Conservation (phyloP, 441 rosid genomes). For the Mallotus japonicus region DNA sequence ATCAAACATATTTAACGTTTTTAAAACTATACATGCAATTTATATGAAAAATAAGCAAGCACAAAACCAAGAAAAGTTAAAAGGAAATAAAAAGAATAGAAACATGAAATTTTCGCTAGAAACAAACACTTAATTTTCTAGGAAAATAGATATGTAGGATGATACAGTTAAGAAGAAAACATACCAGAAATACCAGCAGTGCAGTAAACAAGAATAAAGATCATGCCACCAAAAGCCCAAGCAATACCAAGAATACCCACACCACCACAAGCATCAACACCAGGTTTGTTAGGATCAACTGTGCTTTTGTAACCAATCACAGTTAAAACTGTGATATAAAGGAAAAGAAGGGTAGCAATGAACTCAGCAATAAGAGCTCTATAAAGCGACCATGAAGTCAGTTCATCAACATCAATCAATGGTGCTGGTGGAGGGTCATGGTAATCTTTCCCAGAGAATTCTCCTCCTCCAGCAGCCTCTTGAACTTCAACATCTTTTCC, state of each 20-base stretch:
- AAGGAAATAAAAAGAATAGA: background rate
- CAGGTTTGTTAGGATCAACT: conserved; percentile 31
- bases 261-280: conserved; percentile 55
- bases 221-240: conserved; percentile 98
- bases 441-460: conserved; percentile 57
- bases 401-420: conserved; percentile 45
- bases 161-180: background rate
- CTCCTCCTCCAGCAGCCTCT: conserved; percentile 34
- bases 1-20: too few relatives aligned
- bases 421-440: conserved; percentile 88
- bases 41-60: background rate
- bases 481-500: conserved; percentile 52
- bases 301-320: conserved; percentile 72
- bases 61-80: background rate
- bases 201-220: conserved; percentile 81
- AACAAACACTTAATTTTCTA: background rate
- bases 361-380: conserved; percentile 83
- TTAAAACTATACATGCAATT: too few relatives aligned
- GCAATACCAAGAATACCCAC: conserved; percentile 87
- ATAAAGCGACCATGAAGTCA: conserved; percentile 72
- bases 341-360: conserved; percentile 78
- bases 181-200: conserved; percentile 78
- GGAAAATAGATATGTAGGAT: background rate
- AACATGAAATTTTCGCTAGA: background rate
- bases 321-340: conserved; percentile 63